Conservation (phyloP, 108 stramenopile genomes). For the Chaetoceros tenuissimus region DNA sequence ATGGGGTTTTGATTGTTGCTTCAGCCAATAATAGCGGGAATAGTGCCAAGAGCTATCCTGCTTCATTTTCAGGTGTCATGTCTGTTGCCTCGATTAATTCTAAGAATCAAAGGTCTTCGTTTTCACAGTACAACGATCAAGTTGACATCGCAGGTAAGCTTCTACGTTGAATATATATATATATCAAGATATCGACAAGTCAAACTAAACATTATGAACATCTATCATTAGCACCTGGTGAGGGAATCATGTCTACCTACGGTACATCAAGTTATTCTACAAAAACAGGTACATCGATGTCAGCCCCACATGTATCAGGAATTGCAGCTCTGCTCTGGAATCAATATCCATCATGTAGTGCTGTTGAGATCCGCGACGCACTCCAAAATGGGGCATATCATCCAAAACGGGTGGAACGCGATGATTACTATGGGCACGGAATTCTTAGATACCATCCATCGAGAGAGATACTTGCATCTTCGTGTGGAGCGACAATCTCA, state of each 20-base stretch:
- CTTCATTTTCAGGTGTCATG: slow-evolving; percentile 31
- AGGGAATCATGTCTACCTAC: too few species aligned
- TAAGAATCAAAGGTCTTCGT: slow-evolving; percentile 10
- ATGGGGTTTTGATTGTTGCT: slow-evolving; percentile 29
- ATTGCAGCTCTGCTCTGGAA: slow-evolving; percentile 23
- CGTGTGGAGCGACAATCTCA: too few species aligned
- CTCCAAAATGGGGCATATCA: slow-evolving; percentile 11
- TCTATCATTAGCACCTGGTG: too few species aligned
- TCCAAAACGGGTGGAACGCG: slow-evolving; percentile 13
- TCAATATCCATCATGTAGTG: slow-evolving; percentile 14
- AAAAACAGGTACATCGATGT: slow-evolving; percentile 32
- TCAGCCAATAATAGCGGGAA: slow-evolving; percentile 39
- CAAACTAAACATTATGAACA: too few species aligned
- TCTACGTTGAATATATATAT: slow-evolving; percentile 2
- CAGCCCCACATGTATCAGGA: slow-evolving; percentile 29
- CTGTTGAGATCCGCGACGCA: slow-evolving; percentile 15
- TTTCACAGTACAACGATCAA: slow-evolving; percentile 30
- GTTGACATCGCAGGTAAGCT: slow-evolving; percentile 41
- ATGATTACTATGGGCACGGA: slow-evolving; percentile 20
- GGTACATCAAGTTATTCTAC: too few species aligned
- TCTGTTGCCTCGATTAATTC: slow-evolving; percentile 30
- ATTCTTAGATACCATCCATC: too few species aligned
- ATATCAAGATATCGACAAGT: slow-evolving; percentile 2
- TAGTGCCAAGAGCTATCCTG: slow-evolving; percentile 26
- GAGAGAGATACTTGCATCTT: too few species aligned